phyloP scores from a whole-genome alignment of 139 green algal species.

The Chara braunii region DNA sequence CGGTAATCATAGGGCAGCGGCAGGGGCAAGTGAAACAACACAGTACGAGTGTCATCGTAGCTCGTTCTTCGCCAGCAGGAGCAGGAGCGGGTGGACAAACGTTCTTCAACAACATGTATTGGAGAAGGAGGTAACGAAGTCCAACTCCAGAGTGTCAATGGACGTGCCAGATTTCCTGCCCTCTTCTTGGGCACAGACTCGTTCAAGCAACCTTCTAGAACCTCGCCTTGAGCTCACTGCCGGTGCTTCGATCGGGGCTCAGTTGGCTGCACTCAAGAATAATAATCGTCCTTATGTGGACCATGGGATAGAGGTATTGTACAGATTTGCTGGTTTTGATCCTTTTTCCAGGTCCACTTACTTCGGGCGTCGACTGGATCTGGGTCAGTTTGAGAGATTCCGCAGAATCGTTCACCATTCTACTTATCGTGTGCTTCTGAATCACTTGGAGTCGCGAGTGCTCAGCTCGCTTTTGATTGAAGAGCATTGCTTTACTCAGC shows the following conservation, averaged over 20 bases:
- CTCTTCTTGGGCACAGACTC: slow-evolving; percentile 2
- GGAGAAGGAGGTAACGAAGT: no score
- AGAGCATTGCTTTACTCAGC: slow-evolving; percentile 12
- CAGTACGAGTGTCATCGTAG: no score
- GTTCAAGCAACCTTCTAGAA: no score
- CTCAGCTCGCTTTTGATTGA: slow-evolving; percentile 3
- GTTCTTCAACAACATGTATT: no score
- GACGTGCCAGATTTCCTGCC: slow-evolving; percentile 2
- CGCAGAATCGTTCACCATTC: slow-evolving; percentile 24
- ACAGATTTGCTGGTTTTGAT: slow-evolving; percentile 31
- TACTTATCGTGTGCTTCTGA: slow-evolving; percentile 27
- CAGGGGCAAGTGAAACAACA: no score
- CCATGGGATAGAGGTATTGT: slow-evolving; percentile 41
- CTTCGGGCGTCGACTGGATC: slow-evolving; percentile 14
- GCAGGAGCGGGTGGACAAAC: no score
- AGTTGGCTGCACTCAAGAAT: slow-evolving; percentile 26
- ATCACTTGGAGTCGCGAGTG: background rate
- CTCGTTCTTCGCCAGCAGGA: no score
- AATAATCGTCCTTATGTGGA: slow-evolving; percentile 37
- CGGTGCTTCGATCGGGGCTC: slow-evolving; percentile 14
- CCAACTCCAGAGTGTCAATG: no score
- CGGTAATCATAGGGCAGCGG: no score
- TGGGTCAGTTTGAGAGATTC: slow-evolving; percentile 37
- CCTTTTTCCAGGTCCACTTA: slow-evolving; percentile 30
- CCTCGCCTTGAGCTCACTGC: background rate